These are phyloP conservation scores for Leccinellum luteum DNA, from an alignment of 768 basidiomycete genomes.

Conservation along the genomic window DNA sequence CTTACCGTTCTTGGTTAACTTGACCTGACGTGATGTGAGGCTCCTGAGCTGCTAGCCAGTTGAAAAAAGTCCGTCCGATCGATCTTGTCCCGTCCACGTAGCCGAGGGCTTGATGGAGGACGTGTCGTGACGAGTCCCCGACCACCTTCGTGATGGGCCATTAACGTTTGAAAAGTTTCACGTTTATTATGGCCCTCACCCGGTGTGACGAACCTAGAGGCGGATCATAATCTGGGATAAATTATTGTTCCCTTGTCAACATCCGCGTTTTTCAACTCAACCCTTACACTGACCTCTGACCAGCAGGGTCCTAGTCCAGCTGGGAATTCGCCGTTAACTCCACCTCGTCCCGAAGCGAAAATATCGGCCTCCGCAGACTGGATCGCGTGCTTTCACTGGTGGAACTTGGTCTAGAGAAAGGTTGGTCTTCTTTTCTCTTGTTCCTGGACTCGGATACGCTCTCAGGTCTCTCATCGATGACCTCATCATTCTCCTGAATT, in stretches of 20 bases:
- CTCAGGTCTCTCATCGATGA: conserved; percentile 11
- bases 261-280: conserved; percentile 3
- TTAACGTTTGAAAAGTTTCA: neutral
- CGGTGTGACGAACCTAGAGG: neutral
- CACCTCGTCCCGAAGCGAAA: neutral
- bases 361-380: neutral
- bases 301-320: conserved; percentile 4
- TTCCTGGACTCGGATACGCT: conserved; percentile 3
- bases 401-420: neutral
- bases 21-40: neutral
- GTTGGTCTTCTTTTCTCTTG: neutral
- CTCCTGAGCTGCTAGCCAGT: neutral
- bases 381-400: neutral
- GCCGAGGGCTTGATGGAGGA: neutral
- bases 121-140: neutral
- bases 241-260: conserved; percentile 16
- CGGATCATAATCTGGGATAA: conserved; percentile 9
- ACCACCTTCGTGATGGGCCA: neutral
- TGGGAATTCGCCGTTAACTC: conserved; percentile 1
- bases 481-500: conserved; percentile 28
- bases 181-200: neutral
- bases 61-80: neutral
- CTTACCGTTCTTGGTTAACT: neutral
- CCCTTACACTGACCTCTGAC: neutral
- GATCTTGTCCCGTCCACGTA: neutral